Evolutionary conservation across 257 asterid species (phyloP), one percentile per base, ranked within the genome.

Genomic region (Petunia axillaris): DNA sequence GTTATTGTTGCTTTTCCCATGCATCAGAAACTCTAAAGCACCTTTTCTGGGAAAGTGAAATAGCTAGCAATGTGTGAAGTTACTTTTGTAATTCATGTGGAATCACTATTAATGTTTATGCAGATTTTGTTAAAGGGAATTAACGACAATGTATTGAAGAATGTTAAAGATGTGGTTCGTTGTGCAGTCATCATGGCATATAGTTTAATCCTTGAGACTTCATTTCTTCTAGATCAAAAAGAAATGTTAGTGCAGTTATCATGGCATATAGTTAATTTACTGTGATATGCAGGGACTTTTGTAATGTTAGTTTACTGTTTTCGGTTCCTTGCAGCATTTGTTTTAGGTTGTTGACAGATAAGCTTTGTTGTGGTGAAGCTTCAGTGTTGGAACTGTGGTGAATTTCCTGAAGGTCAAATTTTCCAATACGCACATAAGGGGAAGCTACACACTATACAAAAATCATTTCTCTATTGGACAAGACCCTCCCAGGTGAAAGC

Each of bases 121-220:
- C 97, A 95, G 98, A 88, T 95, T 87, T 90, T 95, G 86, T 88
- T 95, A 87, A 90, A 86, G 94, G 98, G 98, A 80, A 87, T 95
- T 41, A 85, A 84, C 87, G 89, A 91, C 8, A 90, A 91, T 74
- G 97, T 91, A 79, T 78, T 95, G 85, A 93, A 93, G 84, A 91
- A 87, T 84, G 86, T 93, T 79, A 95, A 95, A 87, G 89, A 92
- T 68, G 98, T 91, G 43, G 91, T 92, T 53, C 88, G 90, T 5
- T 90, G 95, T 91, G 95, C 98, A 40, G 98, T 95, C 80, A 93
- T 86, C 84, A 91, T 95, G 97, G 98, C 98, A 39, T 91, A 93
- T 85, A 97, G 91, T 87, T 87, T 93, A 89, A 91, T 95, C 91
- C 91, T 92, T 5, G 98, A 93, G 89, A 93, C 97, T 55, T 93